Evolutionary conservation across 2,329 filamentous ascomycete genomes (phyloP).

Genomic region (Colletotrichum siamense): DNA sequence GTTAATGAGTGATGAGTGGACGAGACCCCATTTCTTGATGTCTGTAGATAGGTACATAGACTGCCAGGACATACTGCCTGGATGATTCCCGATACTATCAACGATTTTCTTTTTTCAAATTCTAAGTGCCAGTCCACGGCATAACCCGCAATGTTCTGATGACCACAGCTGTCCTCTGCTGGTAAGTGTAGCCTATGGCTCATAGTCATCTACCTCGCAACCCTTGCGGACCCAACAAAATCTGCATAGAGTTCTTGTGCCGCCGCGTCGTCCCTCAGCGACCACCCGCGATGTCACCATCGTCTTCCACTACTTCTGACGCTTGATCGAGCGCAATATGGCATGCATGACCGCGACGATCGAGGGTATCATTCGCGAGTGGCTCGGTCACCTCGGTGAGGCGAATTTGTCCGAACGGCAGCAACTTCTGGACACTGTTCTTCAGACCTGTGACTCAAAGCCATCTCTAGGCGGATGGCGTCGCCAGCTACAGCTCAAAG

Average conservation of each 20-base stretch:
- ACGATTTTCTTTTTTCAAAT: not conserved
- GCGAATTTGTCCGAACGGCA: not conserved
- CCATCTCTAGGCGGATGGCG: not conserved
- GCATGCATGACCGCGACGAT: not conserved
- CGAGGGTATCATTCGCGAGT: not conserved
- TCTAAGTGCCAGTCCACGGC: not conserved
- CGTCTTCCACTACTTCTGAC: not conserved
- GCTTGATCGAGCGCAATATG: not conserved
- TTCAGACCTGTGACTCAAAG: not conserved
- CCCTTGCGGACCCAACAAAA: not conserved
- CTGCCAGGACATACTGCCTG: conserved; percentile 12
- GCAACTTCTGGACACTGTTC: not conserved
- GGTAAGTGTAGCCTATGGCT: not conserved
- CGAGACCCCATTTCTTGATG: conserved; percentile 19
- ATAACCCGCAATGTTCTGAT: rapidly evolving
- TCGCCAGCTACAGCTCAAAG: not conserved
- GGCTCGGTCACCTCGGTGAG: not conserved
- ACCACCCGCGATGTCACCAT: not conserved
- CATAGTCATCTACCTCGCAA: not conserved
- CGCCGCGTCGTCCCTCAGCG: not conserved
- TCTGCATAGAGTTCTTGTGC: not conserved
- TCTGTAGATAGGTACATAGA: conserved; percentile 22
- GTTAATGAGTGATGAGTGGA: conserved; percentile 24
- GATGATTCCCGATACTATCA: conserved; percentile 21
- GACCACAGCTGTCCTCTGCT: not conserved